Base-by-base conservation (phyloP, 2,329 filamentous ascomycete species). In the Didymella keratinophila region DNA sequence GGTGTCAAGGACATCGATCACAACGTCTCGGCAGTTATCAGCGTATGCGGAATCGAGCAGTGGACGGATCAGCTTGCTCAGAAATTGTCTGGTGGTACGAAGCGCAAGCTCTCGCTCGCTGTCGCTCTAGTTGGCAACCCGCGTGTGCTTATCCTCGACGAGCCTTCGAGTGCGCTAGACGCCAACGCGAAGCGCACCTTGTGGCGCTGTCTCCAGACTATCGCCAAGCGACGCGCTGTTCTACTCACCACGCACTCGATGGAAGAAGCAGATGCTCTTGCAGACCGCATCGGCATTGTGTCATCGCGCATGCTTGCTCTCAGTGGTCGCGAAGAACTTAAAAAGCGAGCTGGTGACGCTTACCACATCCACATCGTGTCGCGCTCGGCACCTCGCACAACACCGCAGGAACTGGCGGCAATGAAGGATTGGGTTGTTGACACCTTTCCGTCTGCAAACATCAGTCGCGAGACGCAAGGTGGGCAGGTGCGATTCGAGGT, bases 51-150 rank as follows among this genome's bases (percentile, higher is more conserved):
- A 0, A 82, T 97, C 1, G 78, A 83, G 10, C 81, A 83, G 0
- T 96, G 92, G 78, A 80, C 84, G 1, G 81, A 86, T 10, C 86
- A 91, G 25, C 91, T 93, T 84, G 93, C 91, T 0, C 82, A 85
- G 51, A 89, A 89, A 37, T 83, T 97, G 0, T 93, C 90, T 0
- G 93, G 93, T 7, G 93, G 93, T 41, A 97, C 96, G 78, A 95
- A 95, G 79, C 84, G 93, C 18, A 97, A 97, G 77, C 81, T 97
- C 2, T 91, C 87, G n/a, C 84, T 97, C 0, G 93, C 89, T 2
- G 95, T 97, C 52, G 93, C 93, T 0, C 79, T 97, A 0, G 96
- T 96, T 82, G 93, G 93, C 3, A 96, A 97, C 68, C 93, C 93
- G 0, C 86, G 88, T 0, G 92, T 97, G 0, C 96, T 93, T 74